Evolutionary conservation across 139 green algal genomes (phyloP).

Genomic region (Picochlorum sp.): DNA sequence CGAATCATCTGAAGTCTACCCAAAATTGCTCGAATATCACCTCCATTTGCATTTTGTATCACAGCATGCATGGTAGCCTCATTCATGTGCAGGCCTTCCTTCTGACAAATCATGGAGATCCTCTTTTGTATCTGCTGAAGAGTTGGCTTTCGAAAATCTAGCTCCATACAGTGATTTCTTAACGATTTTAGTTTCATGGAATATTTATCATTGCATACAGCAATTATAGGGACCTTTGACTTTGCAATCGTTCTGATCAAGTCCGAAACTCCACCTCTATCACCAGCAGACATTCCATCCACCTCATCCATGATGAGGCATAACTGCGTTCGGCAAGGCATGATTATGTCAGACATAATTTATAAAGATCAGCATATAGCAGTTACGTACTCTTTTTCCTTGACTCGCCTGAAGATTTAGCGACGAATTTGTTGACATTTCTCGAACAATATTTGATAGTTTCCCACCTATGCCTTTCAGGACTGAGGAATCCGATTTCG

Average conservation of each 20-base stretch:
- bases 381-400: conserved; percentile 6
- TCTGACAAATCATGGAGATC: conserved; percentile 55
- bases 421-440: conserved; percentile 80
- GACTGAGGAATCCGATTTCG: conserved; percentile 68
- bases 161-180: conserved; percentile 77
- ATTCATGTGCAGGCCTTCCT: conserved; percentile 70
- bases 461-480: conserved; percentile 73
- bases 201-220: conserved; percentile 99
- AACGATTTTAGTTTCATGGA: conserved; percentile 81
- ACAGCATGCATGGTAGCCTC: conserved; percentile 72
- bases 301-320: conserved; percentile 97
- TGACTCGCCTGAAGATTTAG: conserved; percentile 9
- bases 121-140: conserved; percentile 70
- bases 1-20: conserved; percentile 88
- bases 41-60: conserved; percentile 64
- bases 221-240: conserved; percentile 89
- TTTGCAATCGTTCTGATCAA: conserved; percentile 86
- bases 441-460: conserved; percentile 81
- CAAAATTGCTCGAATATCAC: conserved; percentile 85
- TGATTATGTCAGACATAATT: conserved; percentile 6
- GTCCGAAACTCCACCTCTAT: conserved; percentile 87
- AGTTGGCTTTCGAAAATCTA: conserved; percentile 77
- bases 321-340: conserved; percentile 30
- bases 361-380: neutral
- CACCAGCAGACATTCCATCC: conserved; percentile 90